Conservation (phyloP, 148 eudicot species). For the Heliosperma pusillum region DNA sequence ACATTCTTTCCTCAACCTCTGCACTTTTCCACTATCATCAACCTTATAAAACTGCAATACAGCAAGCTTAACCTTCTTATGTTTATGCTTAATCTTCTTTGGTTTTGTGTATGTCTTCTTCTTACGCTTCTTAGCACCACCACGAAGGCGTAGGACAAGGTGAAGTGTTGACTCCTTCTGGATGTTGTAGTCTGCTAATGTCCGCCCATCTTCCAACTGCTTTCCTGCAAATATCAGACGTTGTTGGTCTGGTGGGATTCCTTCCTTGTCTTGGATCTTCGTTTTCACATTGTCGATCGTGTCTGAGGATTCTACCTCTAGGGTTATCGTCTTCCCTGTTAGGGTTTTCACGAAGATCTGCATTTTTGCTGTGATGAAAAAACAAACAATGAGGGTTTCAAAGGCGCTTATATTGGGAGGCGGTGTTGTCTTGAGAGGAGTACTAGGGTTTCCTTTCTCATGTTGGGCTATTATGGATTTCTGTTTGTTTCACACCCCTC, state of each 20-base stretch:
- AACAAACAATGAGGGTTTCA: too few relatives aligned
- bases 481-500: too few relatives aligned
- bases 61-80: constrained; percentile 37
- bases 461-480: too few relatives aligned
- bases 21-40: constrained; percentile 36
- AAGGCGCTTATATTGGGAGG: too few relatives aligned
- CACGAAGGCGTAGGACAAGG: constrained; percentile 38
- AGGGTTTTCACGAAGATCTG: constrained; percentile 44
- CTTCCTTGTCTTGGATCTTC: constrained; percentile 38
- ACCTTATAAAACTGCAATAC: constrained; percentile 36
- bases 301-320: constrained; percentile 36
- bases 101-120: constrained; percentile 47
- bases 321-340: constrained; percentile 38
- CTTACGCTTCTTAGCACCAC: constrained; percentile 43
- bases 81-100: constrained; percentile 47
- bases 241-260: constrained; percentile 36
- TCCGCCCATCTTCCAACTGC: constrained; percentile 33
- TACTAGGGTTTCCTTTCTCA: too few relatives aligned
- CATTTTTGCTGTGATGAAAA: constrained; percentile 15
- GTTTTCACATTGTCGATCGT: constrained; percentile 38
- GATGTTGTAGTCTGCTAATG: constrained; percentile 39
- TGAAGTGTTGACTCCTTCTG: constrained; percentile 39
- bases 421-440: too few relatives aligned
- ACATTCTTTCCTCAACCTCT: constrained; percentile 35
- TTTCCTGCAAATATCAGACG: constrained; percentile 36